Conservation (phyloP, 1,284 basidiomycete genomes). For the Filobasidium uniguttulatum region DNA sequence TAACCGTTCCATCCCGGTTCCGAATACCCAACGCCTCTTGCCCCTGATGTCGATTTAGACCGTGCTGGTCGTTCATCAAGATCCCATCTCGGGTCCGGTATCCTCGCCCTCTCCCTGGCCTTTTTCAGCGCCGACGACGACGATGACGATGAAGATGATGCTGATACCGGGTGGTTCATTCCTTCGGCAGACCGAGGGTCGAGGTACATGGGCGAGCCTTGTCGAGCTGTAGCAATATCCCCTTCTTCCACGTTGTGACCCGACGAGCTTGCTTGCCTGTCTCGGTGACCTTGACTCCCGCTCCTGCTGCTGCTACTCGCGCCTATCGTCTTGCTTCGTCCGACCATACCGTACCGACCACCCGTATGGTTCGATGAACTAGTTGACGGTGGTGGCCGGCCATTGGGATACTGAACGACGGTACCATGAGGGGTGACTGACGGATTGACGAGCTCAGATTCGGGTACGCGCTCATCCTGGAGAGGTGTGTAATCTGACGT, state of each 20-base stretch:
- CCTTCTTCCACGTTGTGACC: no score
- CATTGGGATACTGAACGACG: no score
- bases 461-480: not conserved
- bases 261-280: no score
- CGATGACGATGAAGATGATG: not conserved
- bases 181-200: not conserved
- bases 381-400: no score
- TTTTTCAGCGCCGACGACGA: not conserved
- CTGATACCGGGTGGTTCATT: conserved; percentile 2
- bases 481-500: not conserved
- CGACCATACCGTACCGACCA: no score
- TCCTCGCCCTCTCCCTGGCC: not conserved
- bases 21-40: not conserved
- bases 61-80: not conserved
- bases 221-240: no score
- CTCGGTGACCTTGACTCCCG: no score
- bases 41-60: not conserved
- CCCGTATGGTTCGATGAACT: no score
- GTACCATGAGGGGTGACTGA: no score
- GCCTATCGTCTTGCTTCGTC: no score
- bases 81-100: not conserved
- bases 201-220: not conserved
- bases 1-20: not conserved
- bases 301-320: no score
- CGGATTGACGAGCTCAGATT: no score